Conservation (phyloP, 1,284 basidiomycete genomes). For the Fomes fomentarius region DNA sequence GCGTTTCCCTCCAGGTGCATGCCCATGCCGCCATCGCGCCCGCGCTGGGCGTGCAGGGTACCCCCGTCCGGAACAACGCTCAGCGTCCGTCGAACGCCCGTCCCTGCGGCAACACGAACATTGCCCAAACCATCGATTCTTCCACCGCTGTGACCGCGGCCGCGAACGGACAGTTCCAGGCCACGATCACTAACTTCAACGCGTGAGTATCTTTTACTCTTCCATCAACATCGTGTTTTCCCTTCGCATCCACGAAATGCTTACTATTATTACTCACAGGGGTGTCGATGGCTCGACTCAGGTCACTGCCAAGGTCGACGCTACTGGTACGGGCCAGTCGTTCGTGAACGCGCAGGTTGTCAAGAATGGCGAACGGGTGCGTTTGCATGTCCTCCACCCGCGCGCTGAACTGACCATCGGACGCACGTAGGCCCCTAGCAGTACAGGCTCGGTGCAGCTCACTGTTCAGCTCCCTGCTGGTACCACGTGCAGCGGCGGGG, state of each 20-base stretch:
- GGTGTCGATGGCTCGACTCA: slow-evolving; percentile 54
- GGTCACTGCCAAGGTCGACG: slow-evolving; percentile 41
- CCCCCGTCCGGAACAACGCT: slow-evolving; percentile 44
- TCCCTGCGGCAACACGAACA: slow-evolving; percentile 48
- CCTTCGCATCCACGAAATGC: background rate
- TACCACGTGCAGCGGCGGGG: slow-evolving; percentile 52
- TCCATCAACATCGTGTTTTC: background rate
- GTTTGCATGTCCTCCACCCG: slow-evolving; percentile 1
- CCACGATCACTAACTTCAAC: slow-evolving; percentile 53
- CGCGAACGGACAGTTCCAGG: slow-evolving; percentile 46
- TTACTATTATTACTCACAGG: slow-evolving; percentile 27
- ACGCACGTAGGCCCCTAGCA: slow-evolving; percentile 28
- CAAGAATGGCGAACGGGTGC: slow-evolving; percentile 42
- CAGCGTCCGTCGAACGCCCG: slow-evolving; percentile 42
- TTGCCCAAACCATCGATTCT: slow-evolving; percentile 43
- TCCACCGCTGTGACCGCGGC: slow-evolving; percentile 44
- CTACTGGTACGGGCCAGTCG: slow-evolving; percentile 39
- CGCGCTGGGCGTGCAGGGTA: slow-evolving; percentile 50
- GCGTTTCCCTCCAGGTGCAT: slow-evolving; percentile 31
- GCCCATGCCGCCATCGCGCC: slow-evolving; percentile 53
- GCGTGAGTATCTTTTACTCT: slow-evolving; percentile 37
- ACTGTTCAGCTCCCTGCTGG: slow-evolving; percentile 48
- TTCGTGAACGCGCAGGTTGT: slow-evolving; percentile 40
- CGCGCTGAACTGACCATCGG: no score
- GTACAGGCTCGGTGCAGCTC: slow-evolving; percentile 42